Evolutionary conservation across 371 early-diverging fungal species (phyloP), one percentile per base, ranked within the genome.

Genomic region (Zychaea mexicana): DNA sequence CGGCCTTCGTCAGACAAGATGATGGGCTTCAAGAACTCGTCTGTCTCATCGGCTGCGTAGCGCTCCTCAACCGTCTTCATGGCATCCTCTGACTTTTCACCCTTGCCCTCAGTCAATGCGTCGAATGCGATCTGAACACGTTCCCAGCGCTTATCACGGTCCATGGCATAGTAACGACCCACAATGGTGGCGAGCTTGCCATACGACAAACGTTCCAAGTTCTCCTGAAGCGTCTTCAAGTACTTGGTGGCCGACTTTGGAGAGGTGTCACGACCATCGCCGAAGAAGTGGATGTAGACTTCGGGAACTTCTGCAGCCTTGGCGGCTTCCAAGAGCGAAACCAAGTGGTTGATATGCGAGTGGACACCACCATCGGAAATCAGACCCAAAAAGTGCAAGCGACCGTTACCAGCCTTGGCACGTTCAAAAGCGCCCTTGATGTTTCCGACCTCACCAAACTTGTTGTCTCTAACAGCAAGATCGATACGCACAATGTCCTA

Each of bases 361-460:
- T 99, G 99, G 55, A 99, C 98, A 73, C 99, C 99, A 74, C 99
- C 99, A 76, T 99, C 99, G n/a, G 98, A 97, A 52, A 95, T 92
- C 69, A 99, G 85, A 32, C 99, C 99, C 66, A 98, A 85, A 52
- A 99, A 85, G 82, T 99, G 99, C 32, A 99, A 86, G 61, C 95
- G 89, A 46, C 94, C 96, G 45, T 88, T 93, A 62, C 88, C 88
- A 5, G 77, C 68, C 76, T 93, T 95, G 62, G 98, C 98, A 58
- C 85, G 84, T 33, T 92, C 88, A 73, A 97, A 93, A 28, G 93
- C 90, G 53, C 82, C 87, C 72, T 88, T 88, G 73, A 98, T 91
- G 72, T 88, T 87, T 52, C 83, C 89, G 57, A 88, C 79, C 33
- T 83, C 59, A 57, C 88, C 91, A 65, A 93, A 90, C 70, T 87